Evolutionary conservation across 108 stramenopile genomes (phyloP).

Genomic region (Cyclotella sp.): DNA sequence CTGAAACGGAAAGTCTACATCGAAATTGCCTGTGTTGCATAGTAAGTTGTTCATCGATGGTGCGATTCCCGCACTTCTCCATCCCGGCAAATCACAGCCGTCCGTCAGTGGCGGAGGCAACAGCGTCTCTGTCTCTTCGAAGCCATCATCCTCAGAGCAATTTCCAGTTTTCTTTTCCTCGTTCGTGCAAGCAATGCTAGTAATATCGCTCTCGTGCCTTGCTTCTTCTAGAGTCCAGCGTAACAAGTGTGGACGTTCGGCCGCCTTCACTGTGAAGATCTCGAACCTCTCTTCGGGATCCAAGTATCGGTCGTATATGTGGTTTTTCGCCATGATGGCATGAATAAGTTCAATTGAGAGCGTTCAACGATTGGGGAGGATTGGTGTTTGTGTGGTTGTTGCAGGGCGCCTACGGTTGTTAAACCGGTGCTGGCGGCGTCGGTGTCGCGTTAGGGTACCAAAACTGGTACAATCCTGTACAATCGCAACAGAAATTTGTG

Average conservation of each 20-base stretch:
- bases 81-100: constrained; percentile 83
- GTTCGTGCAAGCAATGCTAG: background rate
- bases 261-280: constrained; percentile 72
- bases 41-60: constrained; percentile 12
- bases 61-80: constrained; percentile 60
- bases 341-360: too few species aligned
- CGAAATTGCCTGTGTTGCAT: background rate
- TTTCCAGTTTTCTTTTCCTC: constrained; percentile 51
- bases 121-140: background rate
- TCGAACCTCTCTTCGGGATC: constrained; percentile 78
- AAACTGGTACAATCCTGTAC: too few species aligned
- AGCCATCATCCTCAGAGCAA: constrained; percentile 6
- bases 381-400: too few species aligned
- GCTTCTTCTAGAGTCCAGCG: constrained; percentile 25
- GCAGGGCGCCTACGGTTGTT: too few species aligned
- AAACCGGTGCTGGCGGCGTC: too few species aligned
- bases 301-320: constrained; percentile 42
- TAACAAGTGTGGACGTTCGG: constrained; percentile 79
- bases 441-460: too few species aligned
- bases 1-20: constrained; percentile 27
- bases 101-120: constrained; percentile 62
- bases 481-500: too few species aligned
- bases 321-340: constrained; percentile 3
- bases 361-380: too few species aligned
- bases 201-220: constrained; percentile 1